Conservation (phyloP, 2,329 filamentous ascomycete genomes). For the Cadophora sp. region DNA sequence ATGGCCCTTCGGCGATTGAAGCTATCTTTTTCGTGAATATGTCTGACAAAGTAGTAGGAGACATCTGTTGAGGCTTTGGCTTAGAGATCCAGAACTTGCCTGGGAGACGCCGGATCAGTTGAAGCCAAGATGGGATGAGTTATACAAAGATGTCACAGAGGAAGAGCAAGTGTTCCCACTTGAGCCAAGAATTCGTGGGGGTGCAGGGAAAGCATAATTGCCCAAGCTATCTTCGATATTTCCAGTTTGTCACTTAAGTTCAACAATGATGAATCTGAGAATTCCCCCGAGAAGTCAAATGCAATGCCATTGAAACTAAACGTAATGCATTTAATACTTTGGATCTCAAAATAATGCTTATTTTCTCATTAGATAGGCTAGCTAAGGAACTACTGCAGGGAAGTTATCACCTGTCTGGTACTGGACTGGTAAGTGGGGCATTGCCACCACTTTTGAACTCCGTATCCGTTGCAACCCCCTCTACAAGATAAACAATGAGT, state of each 20-base stretch:
- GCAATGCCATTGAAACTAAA: too few relatives aligned
- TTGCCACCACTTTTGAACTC: slow-evolving; percentile 12
- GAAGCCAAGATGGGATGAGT: slow-evolving; percentile 53
- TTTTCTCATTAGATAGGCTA: background rate
- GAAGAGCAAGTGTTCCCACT: slow-evolving; percentile 63
- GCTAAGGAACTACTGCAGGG: background rate
- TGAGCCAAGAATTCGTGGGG: slow-evolving; percentile 54
- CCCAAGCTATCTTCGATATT: background rate
- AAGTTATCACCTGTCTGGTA: background rate
- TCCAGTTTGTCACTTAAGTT: background rate
- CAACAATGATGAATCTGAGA: background rate
- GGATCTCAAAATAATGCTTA: background rate
- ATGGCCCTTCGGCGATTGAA: too few relatives aligned
- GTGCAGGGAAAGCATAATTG: slow-evolving; percentile 21
- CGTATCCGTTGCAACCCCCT: background rate
- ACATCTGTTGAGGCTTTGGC: slow-evolving; percentile 54
- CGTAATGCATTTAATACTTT: too few relatives aligned
- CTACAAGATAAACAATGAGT: background rate
- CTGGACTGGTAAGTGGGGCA: background rate
- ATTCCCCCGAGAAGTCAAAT: too few relatives aligned
- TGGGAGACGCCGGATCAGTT: slow-evolving; percentile 51
- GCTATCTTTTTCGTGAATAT: background rate
- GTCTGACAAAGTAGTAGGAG: slow-evolving; percentile 37
- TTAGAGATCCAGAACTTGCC: slow-evolving; percentile 51
- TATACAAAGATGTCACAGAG: slow-evolving; percentile 59